Percentiles rank a stretch among this genome's conserved stretches.
phyloP scores from a whole-genome alignment of 148 eudicot genomes.

The Polygonum aviculare region DNA sequence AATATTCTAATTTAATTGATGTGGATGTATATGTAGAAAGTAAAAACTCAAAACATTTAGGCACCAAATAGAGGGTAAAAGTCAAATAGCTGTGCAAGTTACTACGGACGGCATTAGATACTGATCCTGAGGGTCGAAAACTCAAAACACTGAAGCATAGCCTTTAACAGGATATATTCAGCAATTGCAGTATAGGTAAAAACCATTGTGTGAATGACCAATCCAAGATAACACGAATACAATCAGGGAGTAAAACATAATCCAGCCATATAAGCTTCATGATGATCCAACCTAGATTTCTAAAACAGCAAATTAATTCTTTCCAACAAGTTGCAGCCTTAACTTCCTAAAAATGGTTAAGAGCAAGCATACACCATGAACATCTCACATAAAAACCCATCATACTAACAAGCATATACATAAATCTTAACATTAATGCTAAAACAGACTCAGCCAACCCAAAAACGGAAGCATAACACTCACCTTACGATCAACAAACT shows the following conservation, averaged over 20 bases:
- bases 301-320: neutral
- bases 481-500: constrained; percentile 90
- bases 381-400: neutral
- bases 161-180: neutral
- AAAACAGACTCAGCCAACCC: neutral
- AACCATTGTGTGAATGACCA: neutral
- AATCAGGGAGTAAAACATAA: neutral
- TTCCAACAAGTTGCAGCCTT: neutral
- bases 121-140: neutral
- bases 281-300: neutral
- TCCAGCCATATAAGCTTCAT: neutral
- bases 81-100: neutral
- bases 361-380: neutral
- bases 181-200: neutral
- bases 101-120: neutral
- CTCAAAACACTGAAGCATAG: neutral
- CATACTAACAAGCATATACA: neutral
- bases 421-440: neutral
- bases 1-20: neutral
- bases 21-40: neutral
- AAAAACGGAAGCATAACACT: neutral
- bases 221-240: neutral
- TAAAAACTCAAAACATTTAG: neutral
- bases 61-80: neutral
- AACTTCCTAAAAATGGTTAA: neutral